These are phyloP conservation scores for Blastomyces emzantsi DNA, from an alignment of 2,329 filamentous ascomycete genomes.

Conservation along the genomic window DNA sequence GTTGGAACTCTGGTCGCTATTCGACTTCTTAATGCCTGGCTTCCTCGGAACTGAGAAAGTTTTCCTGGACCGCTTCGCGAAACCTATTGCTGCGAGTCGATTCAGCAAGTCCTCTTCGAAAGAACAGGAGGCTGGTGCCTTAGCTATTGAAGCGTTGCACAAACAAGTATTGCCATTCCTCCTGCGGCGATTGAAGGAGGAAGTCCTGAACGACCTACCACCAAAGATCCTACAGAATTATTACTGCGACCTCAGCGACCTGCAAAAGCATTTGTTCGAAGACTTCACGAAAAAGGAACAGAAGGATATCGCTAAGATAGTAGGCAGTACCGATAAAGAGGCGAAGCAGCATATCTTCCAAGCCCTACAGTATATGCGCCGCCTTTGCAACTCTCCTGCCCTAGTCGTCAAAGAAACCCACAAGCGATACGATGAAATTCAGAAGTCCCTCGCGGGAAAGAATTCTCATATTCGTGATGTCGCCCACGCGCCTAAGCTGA, in stretches of 20 bases:
- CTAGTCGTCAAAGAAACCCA: slow-evolving; percentile 93
- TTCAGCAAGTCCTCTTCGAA: slow-evolving; percentile 97
- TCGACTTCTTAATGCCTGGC: slow-evolving; percentile 98
- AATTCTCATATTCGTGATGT: slow-evolving; percentile 77
- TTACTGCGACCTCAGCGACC: slow-evolving; percentile 92
- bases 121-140: slow-evolving; percentile 90
- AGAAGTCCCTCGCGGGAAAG: slow-evolving; percentile 67
- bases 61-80: slow-evolving; percentile 91
- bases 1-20: slow-evolving; percentile 91
- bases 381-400: slow-evolving; percentile 94
- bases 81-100: slow-evolving; percentile 87
- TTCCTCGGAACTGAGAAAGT: slow-evolving; percentile 95
- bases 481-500: slow-evolving; percentile 83
- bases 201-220: slow-evolving; percentile 89
- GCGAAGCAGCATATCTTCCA: slow-evolving; percentile 99
- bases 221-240: slow-evolving; percentile 99
- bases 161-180: slow-evolving; percentile 97
- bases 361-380: slow-evolving; percentile 97
- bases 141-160: slow-evolving; percentile 96
- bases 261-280: slow-evolving; percentile 91
- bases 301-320: slow-evolving; percentile 75
- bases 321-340: slow-evolving; percentile 76
- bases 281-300: slow-evolving; percentile 93
- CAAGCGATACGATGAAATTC: slow-evolving; percentile 80
- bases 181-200: slow-evolving; percentile 90